Percentiles rank a stretch among this genome's conserved stretches.
These are phyloP conservation scores for Kwoniella sp. DNA, from an alignment of 768 basidiomycete genomes.

Conservation along the genomic window DNA sequence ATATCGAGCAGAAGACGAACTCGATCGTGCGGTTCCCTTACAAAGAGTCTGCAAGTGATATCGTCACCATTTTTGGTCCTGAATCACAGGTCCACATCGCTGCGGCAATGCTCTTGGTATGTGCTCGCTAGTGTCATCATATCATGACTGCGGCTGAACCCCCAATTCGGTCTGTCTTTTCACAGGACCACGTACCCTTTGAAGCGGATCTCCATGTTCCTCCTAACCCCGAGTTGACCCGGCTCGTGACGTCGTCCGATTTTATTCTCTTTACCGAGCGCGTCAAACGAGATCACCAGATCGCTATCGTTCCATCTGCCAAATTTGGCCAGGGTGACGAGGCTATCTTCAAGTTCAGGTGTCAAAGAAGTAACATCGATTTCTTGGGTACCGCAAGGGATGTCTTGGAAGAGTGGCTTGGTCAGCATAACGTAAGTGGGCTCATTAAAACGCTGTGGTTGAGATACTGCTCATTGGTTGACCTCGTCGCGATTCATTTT, in stretches of 20 bases:
- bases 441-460: too few relatives aligned
- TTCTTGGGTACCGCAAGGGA: slow-evolving; percentile 86
- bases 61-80: slow-evolving; percentile 94
- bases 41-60: slow-evolving; percentile 64
- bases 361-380: slow-evolving; percentile 92
- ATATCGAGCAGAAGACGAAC: slow-evolving; percentile 95
- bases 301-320: slow-evolving; percentile 80
- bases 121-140: slow-evolving; percentile 37
- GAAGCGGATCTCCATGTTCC: slow-evolving; percentile 93
- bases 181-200: slow-evolving; percentile 90
- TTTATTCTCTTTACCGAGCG: slow-evolving; percentile 83
- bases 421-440: slow-evolving; percentile 74
- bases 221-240: slow-evolving; percentile 74
- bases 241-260: slow-evolving; percentile 74
- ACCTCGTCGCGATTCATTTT: too few relatives aligned
- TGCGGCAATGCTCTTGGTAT: slow-evolving; percentile 87
- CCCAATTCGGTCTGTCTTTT: background rate
- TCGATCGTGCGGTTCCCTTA: slow-evolving; percentile 70
- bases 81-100: slow-evolving; percentile 97
- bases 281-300: slow-evolving; percentile 90
- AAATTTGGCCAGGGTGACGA: slow-evolving; percentile 71
- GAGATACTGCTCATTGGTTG: too few relatives aligned
- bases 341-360: slow-evolving; percentile 91
- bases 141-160: background rate
- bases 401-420: slow-evolving; percentile 86